These are phyloP conservation scores for Lathyrus tuberosus DNA, from an alignment of 306 rosid genomes.

Conservation along the genomic window DNA sequence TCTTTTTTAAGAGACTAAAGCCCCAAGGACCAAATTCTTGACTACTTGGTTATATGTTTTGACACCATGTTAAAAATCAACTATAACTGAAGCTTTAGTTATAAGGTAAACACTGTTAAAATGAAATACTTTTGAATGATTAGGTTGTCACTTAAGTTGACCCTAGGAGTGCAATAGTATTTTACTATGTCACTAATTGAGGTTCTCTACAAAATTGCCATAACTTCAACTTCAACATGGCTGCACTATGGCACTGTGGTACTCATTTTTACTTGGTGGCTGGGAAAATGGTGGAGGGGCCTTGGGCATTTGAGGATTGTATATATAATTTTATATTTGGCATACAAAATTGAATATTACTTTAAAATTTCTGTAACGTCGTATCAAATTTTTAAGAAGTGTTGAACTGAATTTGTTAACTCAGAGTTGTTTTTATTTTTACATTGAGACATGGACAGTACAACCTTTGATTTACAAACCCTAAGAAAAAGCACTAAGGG, in stretches of 20 bases:
- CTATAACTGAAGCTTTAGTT: neutral
- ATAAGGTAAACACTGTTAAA: neutral
- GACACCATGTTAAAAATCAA: neutral
- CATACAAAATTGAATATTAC: neutral
- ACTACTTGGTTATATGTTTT: neutral
- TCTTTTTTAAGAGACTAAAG: neutral
- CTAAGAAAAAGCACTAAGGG: neutral
- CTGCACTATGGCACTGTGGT: slow-evolving; percentile 1
- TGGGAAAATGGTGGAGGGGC: neutral
- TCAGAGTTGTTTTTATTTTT: neutral
- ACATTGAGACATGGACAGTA: neutral
- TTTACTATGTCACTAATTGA: neutral
- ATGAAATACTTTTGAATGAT: neutral
- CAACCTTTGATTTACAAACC: neutral
- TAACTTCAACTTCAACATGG: neutral
- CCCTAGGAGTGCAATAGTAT: neutral
- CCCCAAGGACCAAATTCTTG: neutral
- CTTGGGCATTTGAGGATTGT: neutral
- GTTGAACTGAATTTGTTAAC: slow-evolving; percentile 16
- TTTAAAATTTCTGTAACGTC: neutral
- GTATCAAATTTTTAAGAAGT: neutral
- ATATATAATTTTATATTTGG: neutral
- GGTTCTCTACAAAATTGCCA: neutral
- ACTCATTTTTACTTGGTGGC: neutral
- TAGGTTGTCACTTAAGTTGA: neutral